Percentiles rank a stretch among this genome's conserved stretches.
phyloP scores from a whole-genome alignment of 2,329 filamentous ascomycete genomes.

The Dactylellina parvicollis region DNA sequence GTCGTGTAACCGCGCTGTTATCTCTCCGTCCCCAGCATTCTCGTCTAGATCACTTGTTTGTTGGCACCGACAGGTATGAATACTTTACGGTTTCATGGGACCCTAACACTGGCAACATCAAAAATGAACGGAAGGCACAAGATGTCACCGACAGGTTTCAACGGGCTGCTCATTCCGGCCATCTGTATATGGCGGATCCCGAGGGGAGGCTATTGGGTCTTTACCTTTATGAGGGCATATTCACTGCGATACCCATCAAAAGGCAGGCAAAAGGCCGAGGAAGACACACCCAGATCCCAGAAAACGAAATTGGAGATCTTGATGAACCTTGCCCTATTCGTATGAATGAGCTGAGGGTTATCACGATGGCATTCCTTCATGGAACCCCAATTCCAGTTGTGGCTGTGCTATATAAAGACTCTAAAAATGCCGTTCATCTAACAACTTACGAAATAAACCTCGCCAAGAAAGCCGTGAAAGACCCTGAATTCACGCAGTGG shows the following conservation, averaged over 20 bases:
- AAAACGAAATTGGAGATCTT: slow-evolving; percentile 67
- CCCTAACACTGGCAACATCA: slow-evolving; percentile 68
- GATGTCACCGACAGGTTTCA: slow-evolving; percentile 57
- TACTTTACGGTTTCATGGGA: slow-evolving; percentile 95
- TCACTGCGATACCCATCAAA: slow-evolving; percentile 56
- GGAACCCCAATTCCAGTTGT: slow-evolving; percentile 69
- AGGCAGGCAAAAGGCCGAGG: slow-evolving; percentile 46
- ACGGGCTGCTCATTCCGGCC: slow-evolving; percentile 54
- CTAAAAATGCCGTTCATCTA: slow-evolving; percentile 65
- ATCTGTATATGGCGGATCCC: slow-evolving; percentile 56
- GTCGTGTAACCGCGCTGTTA: slow-evolving; percentile 85
- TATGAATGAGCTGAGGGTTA: slow-evolving; percentile 74
- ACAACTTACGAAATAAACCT: slow-evolving; percentile 56
- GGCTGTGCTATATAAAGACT: slow-evolving; percentile 73
- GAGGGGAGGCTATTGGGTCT: slow-evolving; percentile 56
- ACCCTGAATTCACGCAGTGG: slow-evolving; percentile 64
- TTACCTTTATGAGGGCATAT: slow-evolving; percentile 57
- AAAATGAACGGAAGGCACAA: slow-evolving; percentile 67
- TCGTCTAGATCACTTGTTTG: slow-evolving; percentile 83
- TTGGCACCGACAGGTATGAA: slow-evolving; percentile 87
- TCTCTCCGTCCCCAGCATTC: slow-evolving; percentile 79
- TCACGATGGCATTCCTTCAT: slow-evolving; percentile 73
- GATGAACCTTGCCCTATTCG: slow-evolving; percentile 71
- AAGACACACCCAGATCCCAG: slow-evolving; percentile 35
- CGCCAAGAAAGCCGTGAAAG: slow-evolving; percentile 41